Conservation (phyloP, 164 flowering plant species). For the Annona squamosa region DNA sequence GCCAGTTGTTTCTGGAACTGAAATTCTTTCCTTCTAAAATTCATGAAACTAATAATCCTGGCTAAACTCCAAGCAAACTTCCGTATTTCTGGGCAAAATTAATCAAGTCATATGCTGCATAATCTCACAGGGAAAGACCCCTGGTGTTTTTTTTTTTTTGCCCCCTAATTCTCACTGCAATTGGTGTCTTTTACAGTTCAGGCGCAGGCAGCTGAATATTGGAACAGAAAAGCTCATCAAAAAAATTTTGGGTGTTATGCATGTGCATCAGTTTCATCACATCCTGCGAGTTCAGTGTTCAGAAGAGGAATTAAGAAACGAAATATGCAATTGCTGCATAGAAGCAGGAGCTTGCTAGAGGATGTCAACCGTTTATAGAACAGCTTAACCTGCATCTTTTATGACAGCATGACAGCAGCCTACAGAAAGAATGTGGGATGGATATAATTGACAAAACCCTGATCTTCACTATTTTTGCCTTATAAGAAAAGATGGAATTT, state of each 20-base stretch:
- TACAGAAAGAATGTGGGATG: no score
- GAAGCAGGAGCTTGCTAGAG: slow-evolving; percentile 21
- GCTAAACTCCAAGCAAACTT: background rate
- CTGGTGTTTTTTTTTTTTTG: background rate
- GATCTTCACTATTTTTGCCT: no score
- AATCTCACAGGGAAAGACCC: background rate
- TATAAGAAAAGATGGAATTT: no score
- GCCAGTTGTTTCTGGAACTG: no score
- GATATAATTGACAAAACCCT: no score
- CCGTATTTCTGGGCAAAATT: background rate
- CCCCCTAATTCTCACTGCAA: background rate
- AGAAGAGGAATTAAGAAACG: slow-evolving; percentile 54
- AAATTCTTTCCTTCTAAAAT: background rate
- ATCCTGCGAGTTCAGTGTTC: slow-evolving; percentile 45
- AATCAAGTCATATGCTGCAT: background rate
- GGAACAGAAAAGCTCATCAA: slow-evolving; percentile 34
- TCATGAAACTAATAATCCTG: background rate
- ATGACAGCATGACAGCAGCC: background rate
- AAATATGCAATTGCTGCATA: slow-evolving; percentile 31
- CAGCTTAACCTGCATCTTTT: background rate
- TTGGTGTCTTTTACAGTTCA: slow-evolving; percentile 42
- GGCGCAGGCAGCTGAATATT: slow-evolving; percentile 55
- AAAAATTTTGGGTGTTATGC: slow-evolving; percentile 10
- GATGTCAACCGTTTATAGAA: slow-evolving; percentile 8
- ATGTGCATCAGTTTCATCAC: slow-evolving; percentile 5